Base-by-base conservation (phyloP, 208 protist genomes). In the Angomonas ambiguus region DNA sequence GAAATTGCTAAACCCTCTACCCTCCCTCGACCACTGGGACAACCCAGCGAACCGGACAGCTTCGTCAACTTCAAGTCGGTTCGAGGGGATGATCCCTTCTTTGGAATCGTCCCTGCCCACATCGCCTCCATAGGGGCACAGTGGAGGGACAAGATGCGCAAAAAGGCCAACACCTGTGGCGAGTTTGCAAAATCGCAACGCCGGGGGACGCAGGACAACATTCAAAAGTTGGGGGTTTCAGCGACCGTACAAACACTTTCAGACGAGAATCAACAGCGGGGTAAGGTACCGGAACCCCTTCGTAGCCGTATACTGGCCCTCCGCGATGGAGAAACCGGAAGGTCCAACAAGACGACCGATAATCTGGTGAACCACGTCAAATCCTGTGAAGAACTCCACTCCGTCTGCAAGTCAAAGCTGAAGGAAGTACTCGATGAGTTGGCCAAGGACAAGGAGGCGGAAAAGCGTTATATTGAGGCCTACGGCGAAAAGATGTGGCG, bases 401-500 rank as follows among this genome's bases (percentile, higher is more conserved):
- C 79, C 68, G 74, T 75, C 18, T 60, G 67, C 6, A 72, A 76
- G 10, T 64, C 31, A 35, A 86, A 87, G 71, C 51, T 93, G n/a
- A 56, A 80, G 51, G 79, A 91, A 34, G 65, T 91, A 22, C 69
- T 77, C 51, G 65, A 51, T 34, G 76, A 86, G 65, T 67, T 92
- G 42, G 75, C 76, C 51, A 76, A 72, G 60, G 85, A 93, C 64
- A 69, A 74, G 62, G 69, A 74, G 60, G 59, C 58, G 32, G 84
- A 92, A 62, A 70, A 32, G 31, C 67, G 53, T 20, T 91, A 85
- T 61, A 13, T 78, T 0, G 65, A 81, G 28, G 62, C 75, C 30
- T 95, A 95, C 62, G 89, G 90, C 18, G 82, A 88, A 55, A 73
- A 79, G 38, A 93, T 93, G 77, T 93, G 90, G 87, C 82, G 80